Evolutionary conservation across 495 filamentous ascomycete species (phyloP).

Genomic region (Hyaloscypha variabilis): DNA sequence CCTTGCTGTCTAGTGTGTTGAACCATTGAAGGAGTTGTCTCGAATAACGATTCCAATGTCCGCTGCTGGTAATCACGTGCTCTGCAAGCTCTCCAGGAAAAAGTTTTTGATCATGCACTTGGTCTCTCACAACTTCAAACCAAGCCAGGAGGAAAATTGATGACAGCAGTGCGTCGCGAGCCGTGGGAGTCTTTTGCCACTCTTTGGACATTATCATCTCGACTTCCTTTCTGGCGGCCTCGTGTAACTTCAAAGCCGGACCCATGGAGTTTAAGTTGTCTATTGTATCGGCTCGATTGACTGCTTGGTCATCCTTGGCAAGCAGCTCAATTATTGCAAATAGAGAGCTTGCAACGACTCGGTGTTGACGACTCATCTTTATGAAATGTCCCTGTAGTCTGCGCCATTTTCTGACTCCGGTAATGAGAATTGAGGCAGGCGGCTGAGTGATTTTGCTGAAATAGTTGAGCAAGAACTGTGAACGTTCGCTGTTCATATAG

Average conservation of each 20-base stretch:
- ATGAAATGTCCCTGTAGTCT: conserved; percentile 2
- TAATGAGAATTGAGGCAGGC: conserved; percentile 7
- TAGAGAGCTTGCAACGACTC: background rate
- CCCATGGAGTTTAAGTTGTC: conserved; percentile 2
- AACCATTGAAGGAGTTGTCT: conserved; percentile 18
- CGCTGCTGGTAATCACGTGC: background rate
- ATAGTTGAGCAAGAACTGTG: conserved; percentile 4
- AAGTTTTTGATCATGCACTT: conserved; percentile 2
- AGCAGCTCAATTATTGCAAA: conserved; percentile 7
- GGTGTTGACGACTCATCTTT: background rate
- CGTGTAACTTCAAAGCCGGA: conserved; percentile 10
- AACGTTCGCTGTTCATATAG: background rate
- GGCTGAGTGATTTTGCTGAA: conserved; percentile 1
- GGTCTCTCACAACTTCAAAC: conserved; percentile 17
- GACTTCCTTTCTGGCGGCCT: conserved; percentile 6
- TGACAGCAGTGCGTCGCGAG: conserved; percentile 8
- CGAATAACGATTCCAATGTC: conserved; percentile 7
- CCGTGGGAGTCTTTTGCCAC: background rate
- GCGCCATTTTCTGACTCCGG: conserved; percentile 7
- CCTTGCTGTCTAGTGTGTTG: conserved; percentile 15
- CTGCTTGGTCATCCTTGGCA: conserved; percentile 1
- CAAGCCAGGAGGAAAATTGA: conserved; percentile 16
- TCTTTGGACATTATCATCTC: conserved; percentile 6
- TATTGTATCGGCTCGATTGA: background rate
- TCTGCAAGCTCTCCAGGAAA: conserved; percentile 16